Conservation (phyloP, 129 eudicot genomes). For the Ambrosia trifida region DNA sequence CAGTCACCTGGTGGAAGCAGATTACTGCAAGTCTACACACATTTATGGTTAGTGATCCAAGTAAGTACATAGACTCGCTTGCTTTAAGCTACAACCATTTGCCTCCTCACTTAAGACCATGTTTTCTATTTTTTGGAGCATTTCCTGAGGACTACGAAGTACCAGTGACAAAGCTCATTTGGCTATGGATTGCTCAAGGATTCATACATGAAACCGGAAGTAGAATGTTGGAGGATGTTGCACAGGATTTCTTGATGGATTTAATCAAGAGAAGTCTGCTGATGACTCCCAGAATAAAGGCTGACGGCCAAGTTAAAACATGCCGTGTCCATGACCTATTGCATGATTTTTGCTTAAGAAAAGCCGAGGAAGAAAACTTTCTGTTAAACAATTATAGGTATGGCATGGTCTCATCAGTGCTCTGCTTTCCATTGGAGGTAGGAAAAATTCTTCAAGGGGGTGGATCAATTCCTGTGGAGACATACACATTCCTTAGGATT, state of each 20-base stretch:
- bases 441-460: not conserved
- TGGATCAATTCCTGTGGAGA: not conserved
- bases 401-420: not conserved
- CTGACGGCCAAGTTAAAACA: slow-evolving; percentile 24
- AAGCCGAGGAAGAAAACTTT: slow-evolving; percentile 22
- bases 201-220: not conserved
- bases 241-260: no score
- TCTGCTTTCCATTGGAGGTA: no score
- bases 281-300: slow-evolving; percentile 17
- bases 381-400: not conserved
- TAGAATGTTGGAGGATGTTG: slow-evolving; percentile 27
- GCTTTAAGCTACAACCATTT: no score
- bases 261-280: no score
- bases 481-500: slow-evolving; percentile 19
- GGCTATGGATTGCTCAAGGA: slow-evolving; percentile 40
- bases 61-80: no score
- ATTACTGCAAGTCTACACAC: no score
- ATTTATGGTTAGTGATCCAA: no score
- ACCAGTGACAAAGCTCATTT: slow-evolving; percentile 15
- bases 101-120: no score
- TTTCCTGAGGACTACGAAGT: slow-evolving; percentile 17
- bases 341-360: slow-evolving; percentile 28
- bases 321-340: slow-evolving; percentile 38
- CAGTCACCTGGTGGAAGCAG: no score
- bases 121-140: no score